Evolutionary conservation across 83 land plant genomes (phyloP).

Genomic region (Thuja plicata): DNA sequence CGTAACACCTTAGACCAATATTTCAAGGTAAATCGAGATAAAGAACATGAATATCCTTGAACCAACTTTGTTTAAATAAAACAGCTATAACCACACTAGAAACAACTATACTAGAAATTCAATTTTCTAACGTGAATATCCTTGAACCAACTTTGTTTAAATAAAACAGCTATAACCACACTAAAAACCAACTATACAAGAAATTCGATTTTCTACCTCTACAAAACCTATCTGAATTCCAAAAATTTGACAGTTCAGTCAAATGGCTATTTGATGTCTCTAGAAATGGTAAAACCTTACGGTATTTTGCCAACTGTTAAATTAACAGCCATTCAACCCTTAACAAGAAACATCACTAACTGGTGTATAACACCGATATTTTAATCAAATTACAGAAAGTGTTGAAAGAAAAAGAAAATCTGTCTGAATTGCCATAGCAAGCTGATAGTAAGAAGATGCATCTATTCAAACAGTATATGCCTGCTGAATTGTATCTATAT

Average conservation of each 20-base stretch:
- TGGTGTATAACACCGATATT: not conserved
- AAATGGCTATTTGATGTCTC: not conserved
- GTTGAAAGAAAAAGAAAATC: not conserved
- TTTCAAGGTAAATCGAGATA: not conserved
- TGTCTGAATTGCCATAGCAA: not conserved
- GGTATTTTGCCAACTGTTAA: not conserved
- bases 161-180: too few relatives aligned
- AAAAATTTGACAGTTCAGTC: not conserved
- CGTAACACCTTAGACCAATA: not conserved
- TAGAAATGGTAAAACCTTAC: not conserved
- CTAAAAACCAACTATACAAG: not conserved
- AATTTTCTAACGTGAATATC: not conserved
- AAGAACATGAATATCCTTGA: not conserved
- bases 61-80: too few relatives aligned
- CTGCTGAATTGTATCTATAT: conserved; percentile 33
- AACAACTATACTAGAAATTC: not conserved
- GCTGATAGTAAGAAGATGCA: not conserved
- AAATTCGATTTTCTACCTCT: not conserved
- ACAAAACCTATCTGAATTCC: not conserved
- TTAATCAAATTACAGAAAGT: not conserved
- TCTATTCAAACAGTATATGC: conserved; percentile 27
- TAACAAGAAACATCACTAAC: not conserved
- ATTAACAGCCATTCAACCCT: not conserved
- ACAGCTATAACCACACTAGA: not conserved
- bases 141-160: not conserved